Evolutionary conservation across 805 yeast genomes (phyloP).

Genomic region (Pichia heedii): DNA sequence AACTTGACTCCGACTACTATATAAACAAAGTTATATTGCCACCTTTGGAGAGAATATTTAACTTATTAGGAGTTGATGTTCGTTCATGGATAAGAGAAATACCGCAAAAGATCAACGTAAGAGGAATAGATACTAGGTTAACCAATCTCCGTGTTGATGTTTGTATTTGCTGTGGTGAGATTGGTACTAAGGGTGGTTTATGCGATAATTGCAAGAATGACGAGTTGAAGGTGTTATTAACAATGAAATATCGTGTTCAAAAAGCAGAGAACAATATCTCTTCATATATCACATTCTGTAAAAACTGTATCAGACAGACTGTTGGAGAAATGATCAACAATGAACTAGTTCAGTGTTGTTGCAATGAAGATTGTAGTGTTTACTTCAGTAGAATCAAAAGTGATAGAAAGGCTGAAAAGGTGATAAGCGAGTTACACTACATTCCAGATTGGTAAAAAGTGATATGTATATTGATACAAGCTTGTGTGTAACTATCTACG

Average conservation of each 20-base stretch:
- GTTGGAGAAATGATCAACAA: constrained; percentile 17
- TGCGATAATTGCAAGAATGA: constrained; percentile 29
- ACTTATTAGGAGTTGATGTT: constrained; percentile 74
- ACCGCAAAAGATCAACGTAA: constrained; percentile 32
- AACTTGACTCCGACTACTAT: constrained; percentile 76
- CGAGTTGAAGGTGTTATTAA: constrained; percentile 29
- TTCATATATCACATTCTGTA: constrained; percentile 16
- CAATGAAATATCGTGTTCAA: constrained; percentile 23
- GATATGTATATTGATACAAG: no score
- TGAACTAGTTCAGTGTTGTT: constrained; percentile 33
- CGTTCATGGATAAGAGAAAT: constrained; percentile 66
- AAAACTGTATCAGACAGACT: constrained; percentile 31
- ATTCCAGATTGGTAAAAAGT: constrained; percentile 22
- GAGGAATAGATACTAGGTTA: constrained; percentile 11
- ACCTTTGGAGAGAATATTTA: constrained; percentile 79
- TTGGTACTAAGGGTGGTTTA: constrained; percentile 9
- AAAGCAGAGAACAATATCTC: constrained; percentile 22
- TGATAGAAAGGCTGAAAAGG: constrained; percentile 18
- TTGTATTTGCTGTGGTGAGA: constrained; percentile 26
- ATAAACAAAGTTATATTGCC: constrained; percentile 79
- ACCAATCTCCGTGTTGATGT: constrained; percentile 17
- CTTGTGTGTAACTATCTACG: no score
- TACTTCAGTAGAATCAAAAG: constrained; percentile 47
- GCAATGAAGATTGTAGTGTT: constrained; percentile 56
- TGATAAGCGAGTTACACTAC: constrained; percentile 6